Base-by-base conservation (phyloP, 2,329 filamentous ascomycete genomes). In the Xylaria sp. region DNA sequence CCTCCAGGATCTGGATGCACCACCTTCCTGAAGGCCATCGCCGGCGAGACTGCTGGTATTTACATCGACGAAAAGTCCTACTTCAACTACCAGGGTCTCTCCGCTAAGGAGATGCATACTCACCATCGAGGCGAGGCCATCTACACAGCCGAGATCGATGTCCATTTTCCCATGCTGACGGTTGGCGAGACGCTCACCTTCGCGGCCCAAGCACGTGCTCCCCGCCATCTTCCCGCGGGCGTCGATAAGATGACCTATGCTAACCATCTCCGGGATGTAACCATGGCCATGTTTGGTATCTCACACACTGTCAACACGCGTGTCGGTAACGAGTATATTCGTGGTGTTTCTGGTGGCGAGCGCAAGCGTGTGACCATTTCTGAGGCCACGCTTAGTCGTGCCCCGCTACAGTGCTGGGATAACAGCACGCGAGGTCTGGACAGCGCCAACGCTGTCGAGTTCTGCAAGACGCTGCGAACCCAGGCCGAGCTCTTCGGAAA, bases 81-180 rank as follows among this genome's bases (percentile, higher is more conserved):
- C 70, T 89, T 97, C 77, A 95, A 97, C 81, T 97, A 97, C 76
- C 91, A 96, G 78, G 91, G 90, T 72, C 85, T 93, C 75, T 82
- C 87, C 2, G 86, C 92, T 64, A 81, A 92, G 75, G 87, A 93
- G 76, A 95, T 96, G 92, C 88, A 92, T 80, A 88, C 87, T 11
- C 84, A 87, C 69, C 94, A 95, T 81, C 90, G 92, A 32, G 93
- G 93, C 72, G 93, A 97, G 80, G 92, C 92, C 69, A 94, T 96
- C 78, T 96, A 96, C 81, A 94, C 92, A 0, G 92, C 92, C 67
- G 93, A 96, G 79, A 90, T 93, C 42, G 93, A 97, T 77, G 90
- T 92, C 4, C 92, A 94, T 80, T 94, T 94, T 76, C 91, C 92
- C 12, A 87, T 90, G 81, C 81, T 96, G 74, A 90, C 88, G 1